phyloP scores from a whole-genome alignment of 208 protist species.

The Herpetomonas samuelpessoai region DNA sequence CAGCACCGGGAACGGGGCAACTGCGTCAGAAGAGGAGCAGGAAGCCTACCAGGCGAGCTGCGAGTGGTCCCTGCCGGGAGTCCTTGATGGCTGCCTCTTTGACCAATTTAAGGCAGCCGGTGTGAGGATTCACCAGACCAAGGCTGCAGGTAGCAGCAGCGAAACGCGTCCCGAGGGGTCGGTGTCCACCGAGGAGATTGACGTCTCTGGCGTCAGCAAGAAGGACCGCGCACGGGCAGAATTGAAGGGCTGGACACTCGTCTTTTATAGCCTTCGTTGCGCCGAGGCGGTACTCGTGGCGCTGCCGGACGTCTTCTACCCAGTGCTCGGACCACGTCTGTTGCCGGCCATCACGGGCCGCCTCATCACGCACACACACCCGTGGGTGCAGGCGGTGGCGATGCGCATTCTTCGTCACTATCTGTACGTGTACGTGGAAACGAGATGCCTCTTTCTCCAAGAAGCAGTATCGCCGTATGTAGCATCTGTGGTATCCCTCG shows the following conservation, averaged over 20 bases:
- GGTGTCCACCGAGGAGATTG: conserved; percentile 3
- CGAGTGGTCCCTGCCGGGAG: conserved; percentile 52
- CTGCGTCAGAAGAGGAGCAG: conserved; percentile 21
- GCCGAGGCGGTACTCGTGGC: conserved; percentile 56
- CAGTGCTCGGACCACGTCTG: conserved; percentile 29
- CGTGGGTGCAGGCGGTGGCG: conserved; percentile 76
- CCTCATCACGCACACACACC: conserved; percentile 72
- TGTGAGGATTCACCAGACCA: conserved; percentile 7
- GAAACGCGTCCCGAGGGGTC: conserved; percentile 9
- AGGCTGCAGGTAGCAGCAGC: conserved; percentile 16
- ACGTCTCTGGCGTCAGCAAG: conserved; percentile 14
- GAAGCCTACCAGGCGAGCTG: conserved; percentile 48
- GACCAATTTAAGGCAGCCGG: conserved; percentile 46
- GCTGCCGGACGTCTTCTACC: conserved; percentile 50
- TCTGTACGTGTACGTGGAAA: conserved; percentile 71
- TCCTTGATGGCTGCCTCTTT: conserved; percentile 61
- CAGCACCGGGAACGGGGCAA: conserved; percentile 7
- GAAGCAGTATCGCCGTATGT: conserved; percentile 28
- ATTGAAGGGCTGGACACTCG: conserved; percentile 62
- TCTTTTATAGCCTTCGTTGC: conserved; percentile 82
- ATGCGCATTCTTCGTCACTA: conserved; percentile 76
- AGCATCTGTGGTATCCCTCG: conserved; percentile 6
- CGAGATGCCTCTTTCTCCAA: conserved; percentile 40
- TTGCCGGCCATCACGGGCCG: conserved; percentile 35
- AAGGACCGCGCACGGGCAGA: conserved; percentile 57